Evolutionary conservation across 129 eudicot genomes (phyloP), one percentile per base, ranked within the genome.

Genomic region (Kitagawia praeruptora): DNA sequence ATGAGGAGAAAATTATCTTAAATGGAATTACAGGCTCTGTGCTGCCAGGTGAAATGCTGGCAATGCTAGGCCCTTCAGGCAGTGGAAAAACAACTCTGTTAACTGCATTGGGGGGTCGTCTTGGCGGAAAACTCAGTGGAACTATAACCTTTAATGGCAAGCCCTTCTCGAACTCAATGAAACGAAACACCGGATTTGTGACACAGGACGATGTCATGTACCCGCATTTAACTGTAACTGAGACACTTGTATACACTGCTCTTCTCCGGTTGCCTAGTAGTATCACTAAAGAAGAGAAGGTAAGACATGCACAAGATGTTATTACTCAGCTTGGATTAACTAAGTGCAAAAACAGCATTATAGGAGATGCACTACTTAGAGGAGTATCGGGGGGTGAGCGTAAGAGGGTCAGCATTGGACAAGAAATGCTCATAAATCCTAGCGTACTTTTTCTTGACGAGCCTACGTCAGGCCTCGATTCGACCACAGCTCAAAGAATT

Each of bases 331-430:
- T 93, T 4, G 94, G 92, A 5, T 81, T 93, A 37, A 86, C 85
- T 0, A 79, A 86, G 79, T 91, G 98, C 87, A 89, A 88, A 63
- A 79, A 70, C 37, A 93, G 88, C 85, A 81, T 91, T 4, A 85
- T 93, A 3, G 98, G 98, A 15, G 88, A 81, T 12, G 80, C 88
- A 10, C 5, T 81, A 14, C 37, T 91, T 74, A 87, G 96, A 80
- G 97, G 98, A 12, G 63, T 91, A 16, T 91, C 98, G 0, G 97
- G 97, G 15, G 98, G 98, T 21, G 98, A 93, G 74, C 81, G 98
- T 19, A 93, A 93, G 84, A 82, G 98, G 53, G 97, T 91, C 44
- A 93, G 96, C 67, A 91, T 93, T n/a, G 98, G 98, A 45, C 98
- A 91, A 82, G 98, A 93, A 82, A 83, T 93, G 96, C 85, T 91